Evolutionary conservation across 2,329 filamentous ascomycete species (phyloP).

Genomic region (Paraphaeosphaeria minitans): DNA sequence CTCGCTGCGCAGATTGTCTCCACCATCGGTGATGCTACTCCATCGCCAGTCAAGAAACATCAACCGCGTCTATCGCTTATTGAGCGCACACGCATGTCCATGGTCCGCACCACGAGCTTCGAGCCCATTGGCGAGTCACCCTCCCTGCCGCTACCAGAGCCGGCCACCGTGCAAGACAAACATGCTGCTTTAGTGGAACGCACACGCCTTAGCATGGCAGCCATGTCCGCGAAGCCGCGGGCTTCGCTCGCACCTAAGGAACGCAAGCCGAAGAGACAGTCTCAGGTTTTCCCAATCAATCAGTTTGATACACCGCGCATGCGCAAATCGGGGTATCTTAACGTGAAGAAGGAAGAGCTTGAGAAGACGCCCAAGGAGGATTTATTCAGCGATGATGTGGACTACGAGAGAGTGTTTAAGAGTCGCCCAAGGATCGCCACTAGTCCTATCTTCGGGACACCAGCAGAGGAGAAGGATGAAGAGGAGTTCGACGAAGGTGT

Average conservation of each 20-base stretch:
- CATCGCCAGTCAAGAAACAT: constrained; percentile 48
- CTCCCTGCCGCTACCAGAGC: constrained; percentile 21
- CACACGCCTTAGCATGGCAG: constrained; percentile 79
- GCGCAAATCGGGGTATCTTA: constrained; percentile 24
- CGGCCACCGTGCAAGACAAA: constrained; percentile 28
- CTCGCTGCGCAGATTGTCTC: constrained; percentile 49
- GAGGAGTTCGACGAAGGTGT: constrained; percentile 31
- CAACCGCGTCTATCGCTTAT: constrained; percentile 49
- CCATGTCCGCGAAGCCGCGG: constrained; percentile 52
- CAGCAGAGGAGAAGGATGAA: constrained; percentile 13
- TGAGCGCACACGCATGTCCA: constrained; percentile 55
- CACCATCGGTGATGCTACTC: constrained; percentile 46
- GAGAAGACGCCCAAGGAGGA: constrained; percentile 65
- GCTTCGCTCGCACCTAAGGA: constrained; percentile 27
- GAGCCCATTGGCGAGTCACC: constrained; percentile 31
- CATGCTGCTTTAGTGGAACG: constrained; percentile 66
- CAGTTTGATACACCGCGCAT: constrained; percentile 61
- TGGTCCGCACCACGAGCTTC: constrained; percentile 44
- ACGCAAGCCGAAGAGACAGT: constrained; percentile 31
- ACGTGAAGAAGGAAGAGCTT: constrained; percentile 27
- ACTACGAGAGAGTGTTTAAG: constrained; percentile 84
- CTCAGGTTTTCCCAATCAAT: constrained; percentile 56
- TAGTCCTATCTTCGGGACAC: constrained; percentile 63
- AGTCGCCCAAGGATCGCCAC: constrained; percentile 79
- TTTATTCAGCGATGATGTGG: constrained; percentile 71